Percentiles rank a stretch among this genome's conserved stretches.
These are phyloP conservation scores for Syncephalis plumigaleata DNA, from an alignment of 371 early-diverging fungal species.

Conservation along the genomic window DNA sequence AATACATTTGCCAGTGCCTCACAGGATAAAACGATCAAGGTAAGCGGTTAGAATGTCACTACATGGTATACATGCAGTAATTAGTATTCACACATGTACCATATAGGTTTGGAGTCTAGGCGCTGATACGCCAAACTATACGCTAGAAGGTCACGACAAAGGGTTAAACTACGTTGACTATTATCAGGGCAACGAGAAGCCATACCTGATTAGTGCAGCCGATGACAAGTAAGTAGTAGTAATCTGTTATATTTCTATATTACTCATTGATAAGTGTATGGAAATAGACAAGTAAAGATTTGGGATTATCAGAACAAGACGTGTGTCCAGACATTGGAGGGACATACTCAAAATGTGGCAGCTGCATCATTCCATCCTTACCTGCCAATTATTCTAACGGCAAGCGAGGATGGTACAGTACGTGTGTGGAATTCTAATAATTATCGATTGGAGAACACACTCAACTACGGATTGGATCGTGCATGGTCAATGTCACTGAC, in stretches of 20 bases:
- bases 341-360: slow-evolving; percentile 96
- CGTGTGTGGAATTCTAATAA: slow-evolving; percentile 97
- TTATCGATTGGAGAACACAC: slow-evolving; percentile 83
- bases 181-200: slow-evolving; percentile 89
- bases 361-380: slow-evolving; percentile 92
- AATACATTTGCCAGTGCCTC: slow-evolving; percentile 95
- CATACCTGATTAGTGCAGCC: slow-evolving; percentile 82
- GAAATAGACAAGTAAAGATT: slow-evolving; percentile 59
- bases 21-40: slow-evolving; percentile 83
- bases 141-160: slow-evolving; percentile 87
- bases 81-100: slow-evolving; percentile 1
- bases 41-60: slow-evolving; percentile 7
- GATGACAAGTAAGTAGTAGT: slow-evolving; percentile 54
- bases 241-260: background rate
- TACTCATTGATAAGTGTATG: background rate
- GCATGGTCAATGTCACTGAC: slow-evolving; percentile 86
- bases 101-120: slow-evolving; percentile 74
- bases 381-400: slow-evolving; percentile 90
- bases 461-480: slow-evolving; percentile 93
- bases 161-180: slow-evolving; percentile 92
- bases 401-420: slow-evolving; percentile 94
- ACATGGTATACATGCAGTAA: background rate
- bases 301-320: slow-evolving; percentile 99
- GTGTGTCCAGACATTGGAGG: slow-evolving; percentile 93
- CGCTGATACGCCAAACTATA: slow-evolving; percentile 73